phyloP scores from a whole-genome alignment of 352 stramenopile genomes.

The Pythium chondricola region DNA sequence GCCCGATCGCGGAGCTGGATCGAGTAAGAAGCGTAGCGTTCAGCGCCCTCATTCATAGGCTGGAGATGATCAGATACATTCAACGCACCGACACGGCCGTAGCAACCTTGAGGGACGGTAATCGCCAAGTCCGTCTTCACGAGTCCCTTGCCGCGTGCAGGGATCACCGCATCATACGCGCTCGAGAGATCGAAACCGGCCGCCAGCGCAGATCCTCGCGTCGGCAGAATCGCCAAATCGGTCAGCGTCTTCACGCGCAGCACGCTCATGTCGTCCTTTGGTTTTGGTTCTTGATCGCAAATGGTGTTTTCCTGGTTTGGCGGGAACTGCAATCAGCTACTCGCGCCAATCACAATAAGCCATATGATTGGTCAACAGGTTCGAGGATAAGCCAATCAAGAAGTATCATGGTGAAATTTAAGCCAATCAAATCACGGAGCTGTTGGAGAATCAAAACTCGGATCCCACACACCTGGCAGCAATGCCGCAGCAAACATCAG shows the following conservation, averaged over 20 bases:
- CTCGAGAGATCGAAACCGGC: constrained; percentile 83
- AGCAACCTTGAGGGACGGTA: constrained; percentile 92
- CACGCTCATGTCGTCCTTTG: constrained; percentile 13
- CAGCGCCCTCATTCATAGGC: background rate
- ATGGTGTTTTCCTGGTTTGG: background rate
- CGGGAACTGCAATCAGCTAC: too few species aligned
- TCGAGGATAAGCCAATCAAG: too few species aligned
- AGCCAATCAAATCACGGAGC: background rate
- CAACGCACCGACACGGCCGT: constrained; percentile 88
- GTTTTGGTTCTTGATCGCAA: background rate
- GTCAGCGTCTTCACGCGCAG: constrained; percentile 84
- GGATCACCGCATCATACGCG: constrained; percentile 86
- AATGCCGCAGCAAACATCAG: constrained; percentile 41
- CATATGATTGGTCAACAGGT: too few species aligned
- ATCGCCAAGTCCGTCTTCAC: constrained; percentile 97
- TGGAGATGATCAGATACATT: background rate
- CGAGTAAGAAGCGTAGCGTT: background rate
- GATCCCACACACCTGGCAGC: constrained; percentile 25
- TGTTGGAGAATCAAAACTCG: background rate
- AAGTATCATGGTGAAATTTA: background rate
- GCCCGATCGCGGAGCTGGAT: constrained; percentile 80
- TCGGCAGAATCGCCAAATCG: constrained; percentile 72
- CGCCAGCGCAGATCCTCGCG: constrained; percentile 65
- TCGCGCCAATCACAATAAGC: too few species aligned
- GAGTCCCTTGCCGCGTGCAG: constrained; percentile 89